A percentile compares a stretch with the other conserved stretches of the same genome.
phyloP scores from a whole-genome alignment of 2,329 filamentous ascomycete species.

The Scedosporium apiospermum region DNA sequence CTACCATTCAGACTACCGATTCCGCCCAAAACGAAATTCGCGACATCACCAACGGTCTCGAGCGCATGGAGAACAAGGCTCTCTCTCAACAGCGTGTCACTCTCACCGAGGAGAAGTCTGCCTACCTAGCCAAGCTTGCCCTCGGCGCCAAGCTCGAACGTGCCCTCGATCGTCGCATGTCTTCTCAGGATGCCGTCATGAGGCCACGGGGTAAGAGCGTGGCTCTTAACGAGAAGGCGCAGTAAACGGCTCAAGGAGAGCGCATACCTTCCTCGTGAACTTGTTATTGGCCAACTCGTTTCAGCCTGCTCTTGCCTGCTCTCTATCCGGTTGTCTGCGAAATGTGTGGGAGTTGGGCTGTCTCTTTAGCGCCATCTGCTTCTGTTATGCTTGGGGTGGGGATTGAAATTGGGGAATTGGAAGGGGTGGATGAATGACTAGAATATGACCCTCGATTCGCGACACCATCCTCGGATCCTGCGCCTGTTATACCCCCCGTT shows the following conservation, averaged over 20 bases:
- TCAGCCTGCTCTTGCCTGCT: too few relatives aligned
- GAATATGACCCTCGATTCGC: too few relatives aligned
- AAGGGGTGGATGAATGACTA: too few relatives aligned
- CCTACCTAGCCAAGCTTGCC: conserved; percentile 75
- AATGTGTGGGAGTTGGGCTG: too few relatives aligned
- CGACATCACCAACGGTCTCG: conserved; percentile 69
- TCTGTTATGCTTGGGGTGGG: too few relatives aligned
- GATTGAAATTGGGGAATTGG: too few relatives aligned
- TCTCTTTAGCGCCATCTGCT: too few relatives aligned
- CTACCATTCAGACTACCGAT: conserved; percentile 42
- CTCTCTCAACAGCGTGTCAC: conserved; percentile 73
- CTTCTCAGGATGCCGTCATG: conserved; percentile 80
- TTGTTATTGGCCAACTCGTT: too few relatives aligned
- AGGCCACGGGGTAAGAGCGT: conserved; percentile 38
- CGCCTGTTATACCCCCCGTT: too few relatives aligned
- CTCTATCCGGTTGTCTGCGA: too few relatives aligned
- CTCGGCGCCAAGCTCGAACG: conserved; percentile 85
- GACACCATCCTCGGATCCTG: too few relatives aligned
- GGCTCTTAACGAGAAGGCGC: conserved; percentile 22
- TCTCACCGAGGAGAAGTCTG: conserved; percentile 68
- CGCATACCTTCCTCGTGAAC: too few relatives aligned
- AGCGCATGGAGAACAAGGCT: conserved; percentile 84
- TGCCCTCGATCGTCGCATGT: conserved; percentile 78
- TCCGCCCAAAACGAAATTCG: conserved; percentile 47
- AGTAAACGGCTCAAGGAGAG: conserved; percentile 6